Evolutionary conservation across 495 filamentous ascomycete species (phyloP).

Genomic region (Thermochaetoides thermophila): DNA sequence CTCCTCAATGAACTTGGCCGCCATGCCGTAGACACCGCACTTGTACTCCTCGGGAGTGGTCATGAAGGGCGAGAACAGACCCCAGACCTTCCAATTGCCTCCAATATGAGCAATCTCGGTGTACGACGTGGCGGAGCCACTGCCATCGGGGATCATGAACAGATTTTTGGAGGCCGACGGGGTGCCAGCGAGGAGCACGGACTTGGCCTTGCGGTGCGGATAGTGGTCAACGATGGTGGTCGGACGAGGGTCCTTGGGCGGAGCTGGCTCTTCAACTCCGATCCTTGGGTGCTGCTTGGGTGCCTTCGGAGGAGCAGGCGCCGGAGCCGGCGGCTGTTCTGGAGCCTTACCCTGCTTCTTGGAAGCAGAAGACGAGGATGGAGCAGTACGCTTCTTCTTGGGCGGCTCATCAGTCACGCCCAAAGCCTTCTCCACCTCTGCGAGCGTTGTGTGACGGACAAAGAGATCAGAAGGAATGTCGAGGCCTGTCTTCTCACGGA

Average conservation of each 20-base stretch:
- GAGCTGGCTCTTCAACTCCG: conserved; percentile 17
- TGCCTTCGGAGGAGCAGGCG: conserved; percentile 13
- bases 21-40: conserved; percentile 40
- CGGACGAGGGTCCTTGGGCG: conserved; percentile 22
- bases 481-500: conserved; percentile 43
- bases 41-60: conserved; percentile 40
- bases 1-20: conserved; percentile 41
- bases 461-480: conserved; percentile 34
- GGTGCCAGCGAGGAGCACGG: conserved; percentile 51
- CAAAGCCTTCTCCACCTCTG: conserved; percentile 33
- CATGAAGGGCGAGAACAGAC: conserved; percentile 51
- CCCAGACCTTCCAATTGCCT: conserved; percentile 41
- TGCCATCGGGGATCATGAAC: conserved; percentile 64
- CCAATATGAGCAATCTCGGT: conserved; percentile 35
- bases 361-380: too few relatives aligned
- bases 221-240: conserved; percentile 49
- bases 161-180: conserved; percentile 45
- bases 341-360: too few relatives aligned
- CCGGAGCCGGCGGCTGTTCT: conserved; percentile 4
- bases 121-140: conserved; percentile 54
- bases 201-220: conserved; percentile 47
- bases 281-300: conserved; percentile 19
- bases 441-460: conserved; percentile 29
- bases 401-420: conserved; percentile 22
- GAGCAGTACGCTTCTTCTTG: conserved; percentile 24